These are phyloP conservation scores for Aspergillus transmontanensis DNA, from an alignment of 2,329 filamentous ascomycete genomes.

Conservation along the genomic window DNA sequence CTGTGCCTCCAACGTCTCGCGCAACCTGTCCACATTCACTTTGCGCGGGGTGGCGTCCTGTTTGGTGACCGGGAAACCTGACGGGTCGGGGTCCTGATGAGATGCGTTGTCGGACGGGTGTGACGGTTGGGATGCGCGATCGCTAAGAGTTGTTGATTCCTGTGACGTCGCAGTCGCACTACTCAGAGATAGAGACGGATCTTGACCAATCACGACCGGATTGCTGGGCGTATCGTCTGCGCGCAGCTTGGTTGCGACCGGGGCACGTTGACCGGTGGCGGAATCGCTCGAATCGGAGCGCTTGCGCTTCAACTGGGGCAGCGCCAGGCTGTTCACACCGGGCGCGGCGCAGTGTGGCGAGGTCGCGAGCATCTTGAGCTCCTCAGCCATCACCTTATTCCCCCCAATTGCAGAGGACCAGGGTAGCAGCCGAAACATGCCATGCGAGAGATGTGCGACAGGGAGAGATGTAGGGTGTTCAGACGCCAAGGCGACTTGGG, in stretches of 20 bases:
- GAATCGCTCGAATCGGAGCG: constrained; percentile 53
- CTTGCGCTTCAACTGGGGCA: constrained; percentile 62
- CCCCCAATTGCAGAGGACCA: constrained; percentile 50
- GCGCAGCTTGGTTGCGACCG: constrained; percentile 35
- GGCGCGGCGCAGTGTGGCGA: constrained; percentile 37
- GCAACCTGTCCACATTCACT: constrained; percentile 53
- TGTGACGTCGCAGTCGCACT: constrained; percentile 16
- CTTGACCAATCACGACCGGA: constrained; percentile 8
- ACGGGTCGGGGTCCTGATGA: constrained; percentile 9
- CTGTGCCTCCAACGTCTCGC: constrained; percentile 78
- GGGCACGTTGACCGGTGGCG: constrained; percentile 29
- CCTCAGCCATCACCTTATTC: constrained; percentile 48
- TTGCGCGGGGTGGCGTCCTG: constrained; percentile 25
- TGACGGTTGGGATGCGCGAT: constrained; percentile 11
- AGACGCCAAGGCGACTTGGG: constrained; percentile 13
- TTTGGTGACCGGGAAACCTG: constrained; percentile 15
- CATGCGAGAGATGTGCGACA: constrained; percentile 40
- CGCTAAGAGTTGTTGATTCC: constrained; percentile 13
- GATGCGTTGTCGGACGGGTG: constrained; percentile 2
- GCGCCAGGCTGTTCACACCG: constrained; percentile 30
- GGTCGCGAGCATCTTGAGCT: constrained; percentile 47
- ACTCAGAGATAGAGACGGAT: constrained; percentile 15
- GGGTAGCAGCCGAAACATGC: constrained; percentile 53
- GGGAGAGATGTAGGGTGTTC: constrained; percentile 9
- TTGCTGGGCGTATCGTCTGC: constrained; percentile 27